These are phyloP conservation scores for Oryza meyeriana DNA, from an alignment of 176 grass and related monocot species.

Conservation along the genomic window DNA sequence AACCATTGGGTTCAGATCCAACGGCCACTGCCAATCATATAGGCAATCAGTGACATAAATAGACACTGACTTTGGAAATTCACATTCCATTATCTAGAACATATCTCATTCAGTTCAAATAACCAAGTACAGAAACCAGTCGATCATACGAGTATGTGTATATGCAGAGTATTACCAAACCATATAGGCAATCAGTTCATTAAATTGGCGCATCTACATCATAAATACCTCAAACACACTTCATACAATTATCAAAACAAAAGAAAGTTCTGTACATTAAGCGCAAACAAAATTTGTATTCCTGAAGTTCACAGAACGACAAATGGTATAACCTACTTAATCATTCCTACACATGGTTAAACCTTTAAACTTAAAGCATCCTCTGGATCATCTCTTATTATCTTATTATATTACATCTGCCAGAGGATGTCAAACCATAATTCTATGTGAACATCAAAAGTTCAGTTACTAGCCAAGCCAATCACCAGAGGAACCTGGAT, in stretches of 20 bases:
- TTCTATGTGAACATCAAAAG: neutral
- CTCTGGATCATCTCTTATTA: neutral
- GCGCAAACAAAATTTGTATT: neutral
- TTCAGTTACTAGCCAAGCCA: constrained; percentile 30
- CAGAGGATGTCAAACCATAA: neutral
- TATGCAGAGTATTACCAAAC: neutral
- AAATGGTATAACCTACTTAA: neutral
- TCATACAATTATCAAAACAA: neutral
- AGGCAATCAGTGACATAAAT: no score
- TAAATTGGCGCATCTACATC: neutral
- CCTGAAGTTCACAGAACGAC: neutral
- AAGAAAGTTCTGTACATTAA: neutral
- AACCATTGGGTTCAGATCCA: no score
- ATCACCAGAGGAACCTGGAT: constrained; percentile 34
- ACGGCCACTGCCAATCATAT: no score
- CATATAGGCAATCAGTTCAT: neutral
- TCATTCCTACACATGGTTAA: neutral
- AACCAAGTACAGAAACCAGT: neutral
- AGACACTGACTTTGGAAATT: no score
- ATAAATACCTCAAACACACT: neutral
- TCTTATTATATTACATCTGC: neutral
- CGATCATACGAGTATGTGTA: neutral
- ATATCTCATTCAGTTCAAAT: no score
- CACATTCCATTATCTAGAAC: no score
- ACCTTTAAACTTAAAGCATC: neutral